Evolutionary conservation across 2,329 filamentous ascomycete species (phyloP).

Genomic region (Fusarium scirpi): DNA sequence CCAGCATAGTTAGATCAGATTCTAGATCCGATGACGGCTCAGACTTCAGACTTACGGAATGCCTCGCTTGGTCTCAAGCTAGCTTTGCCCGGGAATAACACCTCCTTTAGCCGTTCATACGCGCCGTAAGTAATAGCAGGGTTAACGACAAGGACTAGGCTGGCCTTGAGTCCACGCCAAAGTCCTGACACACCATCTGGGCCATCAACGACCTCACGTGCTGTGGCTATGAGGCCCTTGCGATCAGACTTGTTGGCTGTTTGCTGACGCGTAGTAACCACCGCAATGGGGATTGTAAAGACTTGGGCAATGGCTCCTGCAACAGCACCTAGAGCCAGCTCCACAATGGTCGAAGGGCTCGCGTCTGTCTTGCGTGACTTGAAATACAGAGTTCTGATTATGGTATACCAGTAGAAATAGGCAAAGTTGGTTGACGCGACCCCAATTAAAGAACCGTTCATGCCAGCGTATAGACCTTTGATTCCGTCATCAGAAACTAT

Average conservation of each 20-base stretch:
- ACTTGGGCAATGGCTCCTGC: slow-evolving; percentile 93
- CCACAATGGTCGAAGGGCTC: slow-evolving; percentile 80
- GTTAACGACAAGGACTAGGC: slow-evolving; percentile 94
- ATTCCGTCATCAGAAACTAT: slow-evolving; percentile 86
- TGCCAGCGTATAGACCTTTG: slow-evolving; percentile 86
- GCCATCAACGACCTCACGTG: slow-evolving; percentile 86
- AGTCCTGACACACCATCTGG: slow-evolving; percentile 91
- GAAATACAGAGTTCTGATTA: slow-evolving; percentile 85
- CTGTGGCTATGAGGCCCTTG: slow-evolving; percentile 89
- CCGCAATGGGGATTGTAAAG: slow-evolving; percentile 95
- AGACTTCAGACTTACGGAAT: slow-evolving; percentile 75
- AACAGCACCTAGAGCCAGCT: slow-evolving; percentile 86
- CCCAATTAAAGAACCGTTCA: slow-evolving; percentile 86
- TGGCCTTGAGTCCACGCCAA: slow-evolving; percentile 96
- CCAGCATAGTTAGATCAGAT: slow-evolving; percentile 11
- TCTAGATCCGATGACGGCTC: not conserved
- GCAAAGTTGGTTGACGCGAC: slow-evolving; percentile 98
- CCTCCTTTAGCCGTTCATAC: slow-evolving; percentile 86
- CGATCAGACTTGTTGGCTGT: slow-evolving; percentile 87
- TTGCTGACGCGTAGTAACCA: slow-evolving; percentile 95
- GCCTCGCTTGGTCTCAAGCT: slow-evolving; percentile 86
- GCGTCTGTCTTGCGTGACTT: slow-evolving; percentile 63
- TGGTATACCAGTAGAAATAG: slow-evolving; percentile 99
- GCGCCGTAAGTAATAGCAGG: slow-evolving; percentile 98
- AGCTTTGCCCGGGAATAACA: slow-evolving; percentile 80